Percentiles rank a stretch among this genome's conserved stretches.
These are phyloP conservation scores for Dryadomyces sulphureus DNA, from an alignment of 2,329 filamentous ascomycete species.

Conservation along the genomic window DNA sequence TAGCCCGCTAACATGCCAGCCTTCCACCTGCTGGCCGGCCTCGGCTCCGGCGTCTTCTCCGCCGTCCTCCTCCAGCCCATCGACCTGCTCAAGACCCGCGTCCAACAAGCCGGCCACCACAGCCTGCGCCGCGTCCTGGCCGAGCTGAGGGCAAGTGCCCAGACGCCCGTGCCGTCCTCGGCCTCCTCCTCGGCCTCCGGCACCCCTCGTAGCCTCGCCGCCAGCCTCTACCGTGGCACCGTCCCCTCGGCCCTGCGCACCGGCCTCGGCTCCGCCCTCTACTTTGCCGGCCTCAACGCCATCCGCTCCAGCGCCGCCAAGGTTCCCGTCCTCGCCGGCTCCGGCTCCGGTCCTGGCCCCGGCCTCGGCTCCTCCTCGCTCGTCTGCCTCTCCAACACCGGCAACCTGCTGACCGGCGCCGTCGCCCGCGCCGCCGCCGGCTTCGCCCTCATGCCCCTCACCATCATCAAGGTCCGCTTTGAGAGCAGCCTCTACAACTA, in stretches of 20 bases:
- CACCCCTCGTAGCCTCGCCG: conserved; percentile 17
- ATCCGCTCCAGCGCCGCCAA: conserved; percentile 54
- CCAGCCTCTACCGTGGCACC: conserved; percentile 81
- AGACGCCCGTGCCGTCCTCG: neutral
- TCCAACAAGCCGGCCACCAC: conserved; percentile 69
- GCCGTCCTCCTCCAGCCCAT: conserved; percentile 87
- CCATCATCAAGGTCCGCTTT: conserved; percentile 91
- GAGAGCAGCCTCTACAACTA: conserved; percentile 82
- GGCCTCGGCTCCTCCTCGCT: conserved; percentile 30
- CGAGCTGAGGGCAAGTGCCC: conserved; percentile 37
- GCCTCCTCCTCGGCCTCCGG: neutral
- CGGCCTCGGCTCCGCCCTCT: conserved; percentile 82
- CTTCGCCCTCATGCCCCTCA: conserved; percentile 87
- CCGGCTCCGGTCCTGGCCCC: conserved; percentile 1
- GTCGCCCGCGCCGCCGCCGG: conserved; percentile 74
- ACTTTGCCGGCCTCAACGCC: conserved; percentile 79
- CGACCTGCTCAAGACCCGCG: conserved; percentile 89
- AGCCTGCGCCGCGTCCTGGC: conserved; percentile 56
- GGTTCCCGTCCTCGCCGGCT: conserved; percentile 20
- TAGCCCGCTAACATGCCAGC: conserved; percentile 25
- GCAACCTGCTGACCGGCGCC: conserved; percentile 76
- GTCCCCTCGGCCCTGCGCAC: conserved; percentile 86
- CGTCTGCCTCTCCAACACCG: conserved; percentile 67
- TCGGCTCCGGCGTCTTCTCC: conserved; percentile 74
- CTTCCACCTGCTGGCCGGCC: conserved; percentile 79